Conservation (phyloP, 2,329 filamentous ascomycete genomes). For the Cladosporium halotolerans region DNA sequence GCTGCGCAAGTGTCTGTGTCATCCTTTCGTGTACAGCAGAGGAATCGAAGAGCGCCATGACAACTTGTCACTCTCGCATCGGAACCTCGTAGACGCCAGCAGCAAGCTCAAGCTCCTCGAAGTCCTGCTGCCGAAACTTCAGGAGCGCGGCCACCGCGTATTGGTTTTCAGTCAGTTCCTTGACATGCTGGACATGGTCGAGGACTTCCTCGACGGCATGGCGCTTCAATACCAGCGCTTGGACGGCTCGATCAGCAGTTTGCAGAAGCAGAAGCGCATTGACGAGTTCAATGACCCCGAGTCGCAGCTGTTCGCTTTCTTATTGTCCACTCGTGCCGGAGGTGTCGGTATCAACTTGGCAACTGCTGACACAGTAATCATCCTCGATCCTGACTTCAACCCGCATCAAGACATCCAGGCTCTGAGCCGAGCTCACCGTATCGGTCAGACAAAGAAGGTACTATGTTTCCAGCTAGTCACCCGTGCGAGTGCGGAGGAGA, state of each 20-base stretch:
- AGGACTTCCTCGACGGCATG: constrained; percentile 80
- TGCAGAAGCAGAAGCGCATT: constrained; percentile 91
- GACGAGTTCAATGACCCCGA: constrained; percentile 85
- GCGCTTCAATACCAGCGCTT: constrained; percentile 70
- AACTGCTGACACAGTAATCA: constrained; percentile 95
- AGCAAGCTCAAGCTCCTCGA: constrained; percentile 81
- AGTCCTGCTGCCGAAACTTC: constrained; percentile 78
- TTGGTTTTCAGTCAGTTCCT: constrained; percentile 96
- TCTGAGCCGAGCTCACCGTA: constrained; percentile 86
- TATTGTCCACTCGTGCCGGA: constrained; percentile 88
- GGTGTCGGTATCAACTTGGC: constrained; percentile 97
- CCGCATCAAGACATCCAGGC: constrained; percentile 97
- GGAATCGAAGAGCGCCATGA: constrained; percentile 78
- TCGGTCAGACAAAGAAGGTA: constrained; percentile 93
- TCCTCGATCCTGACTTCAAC: constrained; percentile 95
- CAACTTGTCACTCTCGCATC: constrained; percentile 57
- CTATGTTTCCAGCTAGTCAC: constrained; percentile 94
- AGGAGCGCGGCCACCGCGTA: constrained; percentile 79
- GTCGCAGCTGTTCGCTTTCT: constrained; percentile 79
- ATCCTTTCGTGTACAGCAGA: constrained; percentile 89
- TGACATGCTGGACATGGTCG: constrained; percentile 75
- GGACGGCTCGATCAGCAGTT: constrained; percentile 72
- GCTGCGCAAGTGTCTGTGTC: constrained; percentile 86
- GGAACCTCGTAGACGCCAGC: constrained; percentile 84
- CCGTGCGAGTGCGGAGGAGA: constrained; percentile 81